Percentiles rank a stretch among this genome's conserved stretches.
Evolutionary conservation across 1,139 yeast genomes (phyloP).

Genomic region (Pichia inconspicua): DNA sequence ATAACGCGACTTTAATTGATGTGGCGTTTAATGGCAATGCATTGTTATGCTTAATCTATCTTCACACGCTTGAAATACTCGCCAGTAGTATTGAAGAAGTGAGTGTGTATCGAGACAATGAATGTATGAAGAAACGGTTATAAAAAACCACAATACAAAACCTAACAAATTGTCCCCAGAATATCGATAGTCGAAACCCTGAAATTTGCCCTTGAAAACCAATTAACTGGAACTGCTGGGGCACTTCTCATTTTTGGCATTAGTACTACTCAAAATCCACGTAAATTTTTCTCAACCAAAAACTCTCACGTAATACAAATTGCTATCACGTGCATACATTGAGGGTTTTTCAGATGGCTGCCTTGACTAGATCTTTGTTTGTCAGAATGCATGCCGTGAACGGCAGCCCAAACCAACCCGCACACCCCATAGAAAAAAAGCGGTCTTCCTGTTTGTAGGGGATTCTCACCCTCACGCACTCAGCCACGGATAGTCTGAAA

Average conservation of each 20-base stretch:
- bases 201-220: background rate
- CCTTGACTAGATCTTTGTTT: no score
- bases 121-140: background rate
- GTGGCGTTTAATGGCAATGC: background rate
- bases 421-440: background rate
- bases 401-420: background rate
- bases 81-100: background rate
- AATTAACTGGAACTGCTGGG: background rate
- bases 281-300: no score
- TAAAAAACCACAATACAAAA: background rate
- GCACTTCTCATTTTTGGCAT: no score
- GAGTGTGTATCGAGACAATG: background rate
- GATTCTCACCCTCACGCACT: background rate
- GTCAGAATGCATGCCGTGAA: background rate
- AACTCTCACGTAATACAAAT: no score
- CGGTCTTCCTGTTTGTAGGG: background rate
- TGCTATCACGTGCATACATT: background rate
- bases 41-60: background rate
- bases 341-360: background rate
- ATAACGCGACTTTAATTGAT: constrained; percentile 3
- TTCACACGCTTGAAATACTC: background rate
- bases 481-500: background rate
- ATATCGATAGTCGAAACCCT: background rate
- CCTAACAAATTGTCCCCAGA: background rate
- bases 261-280: no score